Conservation (phyloP, 2,329 filamentous ascomycete genomes). For the Acarospora socialis region DNA sequence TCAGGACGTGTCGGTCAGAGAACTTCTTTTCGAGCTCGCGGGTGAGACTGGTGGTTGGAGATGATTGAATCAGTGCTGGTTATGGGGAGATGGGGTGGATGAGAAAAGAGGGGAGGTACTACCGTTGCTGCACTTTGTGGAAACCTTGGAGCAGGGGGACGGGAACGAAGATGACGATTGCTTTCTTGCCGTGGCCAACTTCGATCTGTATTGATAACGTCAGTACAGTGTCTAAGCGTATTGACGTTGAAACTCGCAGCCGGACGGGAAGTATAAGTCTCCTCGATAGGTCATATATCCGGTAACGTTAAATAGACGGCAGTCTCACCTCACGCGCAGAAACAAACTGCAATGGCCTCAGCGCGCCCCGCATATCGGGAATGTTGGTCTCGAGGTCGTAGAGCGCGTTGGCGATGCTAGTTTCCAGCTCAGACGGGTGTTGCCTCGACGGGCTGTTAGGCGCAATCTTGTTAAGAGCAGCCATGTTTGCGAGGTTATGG, state of each 20-base stretch:
- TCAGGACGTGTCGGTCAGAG: conserved; percentile 98
- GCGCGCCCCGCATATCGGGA: conserved; percentile 87
- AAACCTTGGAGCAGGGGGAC: conserved; percentile 96
- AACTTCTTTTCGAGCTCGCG: conserved; percentile 99
- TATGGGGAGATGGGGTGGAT: conserved; percentile 5
- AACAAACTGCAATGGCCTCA: conserved; percentile 96
- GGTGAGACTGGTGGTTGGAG: conserved; percentile 58
- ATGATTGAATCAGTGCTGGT: conserved; percentile 11
- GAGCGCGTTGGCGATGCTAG: conserved; percentile 88
- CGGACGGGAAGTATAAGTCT: too few species aligned
- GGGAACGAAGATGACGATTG: conserved; percentile 99
- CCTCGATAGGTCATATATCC: too few species aligned
- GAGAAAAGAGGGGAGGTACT: conserved; percentile 21
- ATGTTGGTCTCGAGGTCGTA: conserved; percentile 99
- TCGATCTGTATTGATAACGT: conserved; percentile 58
- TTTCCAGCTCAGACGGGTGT: conserved; percentile 95
- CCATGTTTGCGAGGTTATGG: conserved; percentile 52
- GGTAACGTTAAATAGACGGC: too few species aligned
- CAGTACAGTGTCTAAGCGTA: not conserved
- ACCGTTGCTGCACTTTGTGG: conserved; percentile 99
- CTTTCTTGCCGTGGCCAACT: conserved; percentile 99
- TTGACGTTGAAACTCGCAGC: too few species aligned
- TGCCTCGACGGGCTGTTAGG: conserved; percentile 90
- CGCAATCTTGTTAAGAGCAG: conserved; percentile 95
- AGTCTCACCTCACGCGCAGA: conserved; percentile 96